A percentile compares a stretch with the other conserved stretches of the same genome.
Conservation (phyloP, 1,284 basidiomycete species). For the Naganishia cerealis region DNA sequence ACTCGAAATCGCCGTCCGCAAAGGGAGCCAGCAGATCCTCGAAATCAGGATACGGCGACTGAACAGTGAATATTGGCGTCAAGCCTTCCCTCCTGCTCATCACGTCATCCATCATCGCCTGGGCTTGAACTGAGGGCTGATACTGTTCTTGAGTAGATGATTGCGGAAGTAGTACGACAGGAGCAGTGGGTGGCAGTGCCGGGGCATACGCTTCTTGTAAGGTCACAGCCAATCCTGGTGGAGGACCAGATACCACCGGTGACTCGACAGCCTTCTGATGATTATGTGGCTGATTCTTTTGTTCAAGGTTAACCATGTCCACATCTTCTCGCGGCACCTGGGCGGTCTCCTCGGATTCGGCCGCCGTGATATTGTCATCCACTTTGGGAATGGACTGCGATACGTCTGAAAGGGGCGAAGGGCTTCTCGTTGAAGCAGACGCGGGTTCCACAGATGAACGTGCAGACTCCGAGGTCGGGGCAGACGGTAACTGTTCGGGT, state of each 20-base stretch:
- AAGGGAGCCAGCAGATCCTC: conserved; percentile 64
- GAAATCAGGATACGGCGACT: conserved; percentile 85
- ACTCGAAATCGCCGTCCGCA: conserved; percentile 75
- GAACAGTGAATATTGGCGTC: conserved; percentile 55
- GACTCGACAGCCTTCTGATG: conserved; percentile 37
- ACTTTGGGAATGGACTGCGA: conserved; percentile 21
- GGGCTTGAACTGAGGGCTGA: conserved; percentile 80
- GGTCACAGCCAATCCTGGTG: conserved; percentile 42
- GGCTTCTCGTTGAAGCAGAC: conserved; percentile 22
- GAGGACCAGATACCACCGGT: conserved; percentile 37
- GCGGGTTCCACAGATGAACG: conserved; percentile 1
- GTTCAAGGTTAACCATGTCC: conserved; percentile 5
- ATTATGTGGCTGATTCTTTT: conserved; percentile 38
- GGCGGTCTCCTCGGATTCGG: not conserved
- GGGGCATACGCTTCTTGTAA: conserved; percentile 39
- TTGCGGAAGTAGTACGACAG: conserved; percentile 10
- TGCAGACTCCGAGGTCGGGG: conserved; percentile 6
- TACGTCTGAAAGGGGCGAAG: conserved; percentile 22
- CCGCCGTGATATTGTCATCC: not conserved
- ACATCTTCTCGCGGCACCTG: not conserved
- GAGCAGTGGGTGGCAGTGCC: conserved; percentile 10
- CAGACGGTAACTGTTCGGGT: conserved; percentile 5
- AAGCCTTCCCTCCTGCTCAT: conserved; percentile 68
- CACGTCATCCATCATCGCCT: conserved; percentile 79
- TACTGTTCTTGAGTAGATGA: conserved; percentile 55